A percentile compares a stretch with the other conserved stretches of the same genome.
phyloP scores from a whole-genome alignment of 345 rosid genomes.

The Syzygium aqueum region DNA sequence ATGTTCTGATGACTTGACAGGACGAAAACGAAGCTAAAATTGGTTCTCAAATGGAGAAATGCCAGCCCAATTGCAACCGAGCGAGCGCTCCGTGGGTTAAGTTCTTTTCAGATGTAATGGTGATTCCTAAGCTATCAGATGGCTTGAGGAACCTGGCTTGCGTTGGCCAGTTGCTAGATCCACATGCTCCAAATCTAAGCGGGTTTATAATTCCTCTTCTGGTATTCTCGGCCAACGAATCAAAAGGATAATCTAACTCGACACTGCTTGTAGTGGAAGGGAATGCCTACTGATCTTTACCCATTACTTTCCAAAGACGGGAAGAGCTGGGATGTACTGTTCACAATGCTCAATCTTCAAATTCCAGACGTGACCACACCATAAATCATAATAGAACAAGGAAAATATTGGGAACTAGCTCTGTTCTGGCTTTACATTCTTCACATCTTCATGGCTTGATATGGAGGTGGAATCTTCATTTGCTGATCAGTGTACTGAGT shows the following conservation, averaged over 20 bases:
- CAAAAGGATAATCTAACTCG: neutral
- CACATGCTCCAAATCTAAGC: neutral
- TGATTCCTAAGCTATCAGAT: neutral
- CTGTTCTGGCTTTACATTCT: neutral
- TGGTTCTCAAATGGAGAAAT: neutral
- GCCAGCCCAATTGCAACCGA: neutral
- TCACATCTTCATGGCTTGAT: neutral
- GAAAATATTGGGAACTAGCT: neutral
- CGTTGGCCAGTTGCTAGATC: neutral
- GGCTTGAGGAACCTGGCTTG: neutral
- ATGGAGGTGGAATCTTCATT: neutral
- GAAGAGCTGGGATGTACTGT: neutral
- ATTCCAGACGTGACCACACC: neutral
- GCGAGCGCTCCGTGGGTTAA: neutral
- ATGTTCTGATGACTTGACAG: neutral
- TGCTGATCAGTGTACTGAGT: neutral
- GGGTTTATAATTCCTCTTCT: neutral
- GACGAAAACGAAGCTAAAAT: neutral
- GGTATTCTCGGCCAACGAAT: neutral
- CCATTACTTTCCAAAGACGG: neutral
- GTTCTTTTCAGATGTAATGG: neutral
- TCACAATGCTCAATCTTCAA: neutral
- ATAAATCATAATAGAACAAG: neutral
- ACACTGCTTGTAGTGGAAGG: neutral
- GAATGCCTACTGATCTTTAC: neutral